A percentile compares a stretch with the other conserved stretches of the same genome.
These are phyloP conservation scores for Wickerhamiella nectarea DNA, from an alignment of 805 yeast genomes.

Conservation along the genomic window DNA sequence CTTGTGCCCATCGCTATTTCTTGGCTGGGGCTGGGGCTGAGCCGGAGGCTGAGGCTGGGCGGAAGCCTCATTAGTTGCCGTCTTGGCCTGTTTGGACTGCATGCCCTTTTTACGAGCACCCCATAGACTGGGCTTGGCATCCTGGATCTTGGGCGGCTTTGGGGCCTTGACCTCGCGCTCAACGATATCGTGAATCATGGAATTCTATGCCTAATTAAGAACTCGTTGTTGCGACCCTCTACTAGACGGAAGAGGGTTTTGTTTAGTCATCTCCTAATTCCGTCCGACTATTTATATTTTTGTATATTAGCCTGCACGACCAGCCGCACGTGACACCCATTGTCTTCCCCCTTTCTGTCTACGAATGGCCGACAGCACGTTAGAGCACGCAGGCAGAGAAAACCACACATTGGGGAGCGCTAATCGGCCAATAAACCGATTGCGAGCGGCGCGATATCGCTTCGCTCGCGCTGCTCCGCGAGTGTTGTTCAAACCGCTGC, in stretches of 20 bases:
- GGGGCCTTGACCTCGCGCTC: slow-evolving; percentile 14
- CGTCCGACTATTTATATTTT: not conserved
- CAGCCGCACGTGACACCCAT: not conserved
- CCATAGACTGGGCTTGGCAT: not conserved
- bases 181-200: slow-evolving; percentile 17
- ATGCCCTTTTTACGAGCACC: not conserved
- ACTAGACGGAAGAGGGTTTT: not conserved
- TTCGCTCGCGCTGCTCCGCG: not conserved
- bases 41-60: not conserved
- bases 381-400: no score
- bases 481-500: not conserved
- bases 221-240: not conserved
- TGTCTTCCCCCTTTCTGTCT: not conserved
- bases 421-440: not conserved
- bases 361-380: no score
- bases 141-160: slow-evolving; percentile 9
- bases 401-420: no score
- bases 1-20: no score
- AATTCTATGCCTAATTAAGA: not conserved
- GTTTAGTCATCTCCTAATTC: not conserved
- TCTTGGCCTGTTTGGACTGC: not conserved
- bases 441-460: not conserved
- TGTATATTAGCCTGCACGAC: not conserved
- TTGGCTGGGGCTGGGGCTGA: slow-evolving; percentile 5
- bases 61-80: not conserved